Evolutionary conservation across 2,329 filamentous ascomycete species (phyloP), one percentile per base, ranked within the genome.

Genomic region (Colletotrichum sansevieriae): DNA sequence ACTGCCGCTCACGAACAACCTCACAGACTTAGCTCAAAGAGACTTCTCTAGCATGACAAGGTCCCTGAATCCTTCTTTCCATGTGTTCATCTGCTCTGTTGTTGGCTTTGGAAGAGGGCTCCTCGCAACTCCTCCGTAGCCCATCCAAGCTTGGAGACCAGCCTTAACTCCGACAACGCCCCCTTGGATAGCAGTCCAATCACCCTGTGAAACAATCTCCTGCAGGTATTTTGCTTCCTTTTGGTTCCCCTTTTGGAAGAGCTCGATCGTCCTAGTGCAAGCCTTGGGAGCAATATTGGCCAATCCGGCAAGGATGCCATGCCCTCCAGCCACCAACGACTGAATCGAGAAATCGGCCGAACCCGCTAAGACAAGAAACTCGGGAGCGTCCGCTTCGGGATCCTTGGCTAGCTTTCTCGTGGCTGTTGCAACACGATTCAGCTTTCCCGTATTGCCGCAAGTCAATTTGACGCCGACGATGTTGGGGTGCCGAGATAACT

Each of bases 301-400:
- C 70, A 92, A 84, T 6, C 91, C 92, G 29, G 89, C 90, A 64
- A 94, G 88, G 74, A 93, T 88, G 62, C 92, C 92, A 64, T 90
- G 88, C 9, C 90, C 91, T 49, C 91, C 91, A 8, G 85, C 91
- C 39, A 91, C 83, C 44, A 93, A 77, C 0, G 90, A 90, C 75
- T 91, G 91, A 52, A 93, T 81, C 3, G 89, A 86, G 78, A 93
- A 93, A 78, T 94, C 91, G 56, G 91, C 90, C 2, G 90, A 92
- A 60, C 91, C 91, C 25, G 90, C 91, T 74, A 93, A 86, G 71
- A 91, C 91, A 75, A 92, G 82, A 79, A 93, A 94, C 13, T 86
- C 77, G 0, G 86, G 81, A 11, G 70, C 72, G 39, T 73, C 66
- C 1, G 79, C 73, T 63, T 79, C 72, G 52, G 74, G 78, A 4